Evolutionary conservation across 495 filamentous ascomycete species (phyloP), one percentile per base, ranked within the genome.

Genomic region (Hypoxylon crocopeplum): DNA sequence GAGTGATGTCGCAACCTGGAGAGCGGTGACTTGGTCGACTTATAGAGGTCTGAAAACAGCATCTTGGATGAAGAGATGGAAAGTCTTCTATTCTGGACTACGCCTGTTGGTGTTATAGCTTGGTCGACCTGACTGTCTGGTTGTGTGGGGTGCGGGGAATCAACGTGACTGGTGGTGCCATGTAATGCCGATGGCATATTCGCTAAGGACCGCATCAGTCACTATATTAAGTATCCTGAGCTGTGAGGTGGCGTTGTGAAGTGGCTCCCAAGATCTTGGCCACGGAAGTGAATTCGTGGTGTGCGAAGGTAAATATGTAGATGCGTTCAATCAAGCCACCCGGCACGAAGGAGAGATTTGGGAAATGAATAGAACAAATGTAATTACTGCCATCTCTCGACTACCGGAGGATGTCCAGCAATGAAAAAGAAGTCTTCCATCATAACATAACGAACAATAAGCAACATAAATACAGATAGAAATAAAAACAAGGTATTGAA

Each of bases 1-100:
- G 75, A 69, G 48, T 68, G 66, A 21, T 49, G 61, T 21, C 75
- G 71, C 48, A 78, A 56, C 56, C 74, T 77, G 41, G 65, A 74
- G 22, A 79, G 68, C 4, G 70, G 70, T 15, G 63, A 57, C 37
- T 69, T 71, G 1, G 60, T 64, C 2, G 67, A 68, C 51, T 72
- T 72, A 47, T 69, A 73, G 41, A 73, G 36, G 40, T 72, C 68
- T 45, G 71, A 68, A 48, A 73, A 70, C 25, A 71, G 51, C 71
- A 73, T 73, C 47, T 63, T 72, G 39, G 47, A 24, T 36, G 67
- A 58, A 20, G 67, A 56, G 13, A 56, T 39, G 19, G 64, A 70
- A 37, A 51, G 61, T 44, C 60, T 60, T 48, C 49, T 57, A 30
- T 30, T 27, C 41, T 22, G 24, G 47, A 41, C 53, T 25, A 46